These are phyloP conservation scores for Paramyrothecium sp. DNA, from an alignment of 2,329 filamentous ascomycete genomes.

Conservation along the genomic window DNA sequence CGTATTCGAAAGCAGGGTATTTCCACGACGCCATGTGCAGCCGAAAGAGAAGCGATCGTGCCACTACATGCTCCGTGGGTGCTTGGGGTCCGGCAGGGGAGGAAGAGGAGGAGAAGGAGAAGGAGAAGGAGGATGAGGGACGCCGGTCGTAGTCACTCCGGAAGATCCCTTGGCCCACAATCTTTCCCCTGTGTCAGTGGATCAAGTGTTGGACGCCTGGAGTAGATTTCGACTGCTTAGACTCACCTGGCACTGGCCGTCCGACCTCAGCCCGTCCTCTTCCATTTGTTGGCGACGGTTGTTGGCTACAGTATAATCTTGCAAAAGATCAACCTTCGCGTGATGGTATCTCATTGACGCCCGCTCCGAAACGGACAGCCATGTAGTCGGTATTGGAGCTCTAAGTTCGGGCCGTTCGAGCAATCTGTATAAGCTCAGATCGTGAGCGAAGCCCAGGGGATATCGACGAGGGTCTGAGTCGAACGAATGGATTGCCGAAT, in stretches of 20 bases:
- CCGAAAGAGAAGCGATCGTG: neutral
- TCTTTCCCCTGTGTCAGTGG: constrained; percentile 10
- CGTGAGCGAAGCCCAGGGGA: no score
- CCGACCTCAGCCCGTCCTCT: neutral
- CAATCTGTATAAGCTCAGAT: no score
- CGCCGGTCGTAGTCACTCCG: neutral
- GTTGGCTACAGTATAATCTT: neutral
- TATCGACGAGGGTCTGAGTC: no score
- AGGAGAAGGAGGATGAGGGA: no score
- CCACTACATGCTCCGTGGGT: neutral
- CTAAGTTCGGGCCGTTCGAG: no score
- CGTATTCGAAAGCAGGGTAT: neutral
- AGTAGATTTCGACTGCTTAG: neutral
- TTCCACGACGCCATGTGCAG: neutral
- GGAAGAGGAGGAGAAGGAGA: no score
- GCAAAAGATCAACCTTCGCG: neutral
- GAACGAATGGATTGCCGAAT: no score
- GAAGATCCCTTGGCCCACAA: neutral
- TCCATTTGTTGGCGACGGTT: neutral
- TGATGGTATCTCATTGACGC: neutral
- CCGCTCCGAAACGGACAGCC: no score
- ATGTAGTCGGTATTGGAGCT: no score
- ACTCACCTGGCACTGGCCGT: neutral
- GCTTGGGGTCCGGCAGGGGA: no score
- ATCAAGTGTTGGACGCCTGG: no score